A percentile compares a stretch with the other conserved stretches of the same genome.
Evolutionary conservation across 2,329 filamentous ascomycete genomes (phyloP).

Genomic region (Ophiostoma ulmi): DNA sequence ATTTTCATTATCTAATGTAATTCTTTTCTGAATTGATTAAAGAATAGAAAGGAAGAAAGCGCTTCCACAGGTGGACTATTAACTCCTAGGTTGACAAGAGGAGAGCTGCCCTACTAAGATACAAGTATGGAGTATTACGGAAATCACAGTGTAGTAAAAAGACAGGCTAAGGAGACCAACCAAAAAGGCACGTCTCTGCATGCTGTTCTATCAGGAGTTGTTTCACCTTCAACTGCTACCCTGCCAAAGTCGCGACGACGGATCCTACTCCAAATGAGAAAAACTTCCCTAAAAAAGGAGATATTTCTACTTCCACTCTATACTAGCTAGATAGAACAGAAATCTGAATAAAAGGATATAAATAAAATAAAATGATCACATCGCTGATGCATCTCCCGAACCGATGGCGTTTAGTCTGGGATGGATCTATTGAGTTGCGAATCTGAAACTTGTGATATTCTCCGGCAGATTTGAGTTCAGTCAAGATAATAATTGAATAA

Average conservation of each 20-base stretch:
- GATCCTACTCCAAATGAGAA: not conserved
- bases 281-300: not conserved
- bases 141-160: not conserved
- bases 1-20: not conserved
- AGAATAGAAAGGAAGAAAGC: not conserved
- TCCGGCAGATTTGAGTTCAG: not conserved
- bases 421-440: not conserved
- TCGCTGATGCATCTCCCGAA: not conserved
- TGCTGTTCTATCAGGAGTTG: not conserved
- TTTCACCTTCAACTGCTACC: slow-evolving; percentile 11
- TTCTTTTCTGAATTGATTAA: not conserved
- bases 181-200: not conserved
- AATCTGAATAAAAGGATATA: too few species aligned
- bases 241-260: slow-evolving; percentile 4
- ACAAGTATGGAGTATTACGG: too few species aligned
- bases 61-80: not conserved
- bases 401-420: not conserved
- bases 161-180: not conserved
- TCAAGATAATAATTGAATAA: not conserved
- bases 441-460: not conserved
- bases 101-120: not conserved
- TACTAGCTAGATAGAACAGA: too few species aligned
- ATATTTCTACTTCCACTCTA: not conserved
- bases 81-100: not conserved
- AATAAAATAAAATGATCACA: too few species aligned